Conservation (phyloP, 78 protist genomes). For the Polysphondylium violaceum region DNA sequence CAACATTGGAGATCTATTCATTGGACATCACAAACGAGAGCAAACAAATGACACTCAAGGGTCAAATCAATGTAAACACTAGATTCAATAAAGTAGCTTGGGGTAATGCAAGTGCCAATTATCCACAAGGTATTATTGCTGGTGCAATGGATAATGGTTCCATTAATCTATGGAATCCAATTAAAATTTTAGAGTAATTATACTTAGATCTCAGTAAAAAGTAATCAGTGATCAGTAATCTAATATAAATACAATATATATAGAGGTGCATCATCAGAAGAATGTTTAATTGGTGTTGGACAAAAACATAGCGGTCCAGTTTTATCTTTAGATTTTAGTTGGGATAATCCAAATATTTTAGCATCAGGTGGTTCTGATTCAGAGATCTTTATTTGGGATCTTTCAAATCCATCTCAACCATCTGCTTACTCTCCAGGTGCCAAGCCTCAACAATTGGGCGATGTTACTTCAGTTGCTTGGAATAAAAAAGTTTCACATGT, state of each 20-base stretch:
- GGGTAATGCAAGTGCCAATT: constrained; percentile 28
- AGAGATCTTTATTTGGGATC: constrained; percentile 87
- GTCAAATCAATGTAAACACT: constrained; percentile 12
- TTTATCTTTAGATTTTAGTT: constrained; percentile 88
- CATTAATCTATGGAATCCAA: constrained; percentile 84
- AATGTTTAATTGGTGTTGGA: constrained; percentile 66
- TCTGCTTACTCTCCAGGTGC: constrained; percentile 70
- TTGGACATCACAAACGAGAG: constrained; percentile 56
- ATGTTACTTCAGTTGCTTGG: constrained; percentile 94
- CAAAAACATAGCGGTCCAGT: constrained; percentile 86
- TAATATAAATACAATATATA: not conserved
- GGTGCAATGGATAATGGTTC: constrained; percentile 90
- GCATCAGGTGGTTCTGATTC: constrained; percentile 92
- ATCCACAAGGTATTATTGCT: constrained; percentile 73
- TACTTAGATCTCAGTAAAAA: not conserved
- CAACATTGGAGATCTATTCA: constrained; percentile 65
- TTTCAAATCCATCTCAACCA: constrained; percentile 81
- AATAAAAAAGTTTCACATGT: constrained; percentile 90
- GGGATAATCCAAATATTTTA: constrained; percentile 76
- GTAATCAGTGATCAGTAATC: not conserved
- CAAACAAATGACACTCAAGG: constrained; percentile 48
- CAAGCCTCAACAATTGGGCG: constrained; percentile 38
- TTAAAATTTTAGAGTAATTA: constrained; percentile 62
- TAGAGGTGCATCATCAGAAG: constrained; percentile 9
- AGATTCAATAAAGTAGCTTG: constrained; percentile 79